Conservation (phyloP, 2,329 filamentous ascomycete species). For the Erysiphe pulchra region DNA sequence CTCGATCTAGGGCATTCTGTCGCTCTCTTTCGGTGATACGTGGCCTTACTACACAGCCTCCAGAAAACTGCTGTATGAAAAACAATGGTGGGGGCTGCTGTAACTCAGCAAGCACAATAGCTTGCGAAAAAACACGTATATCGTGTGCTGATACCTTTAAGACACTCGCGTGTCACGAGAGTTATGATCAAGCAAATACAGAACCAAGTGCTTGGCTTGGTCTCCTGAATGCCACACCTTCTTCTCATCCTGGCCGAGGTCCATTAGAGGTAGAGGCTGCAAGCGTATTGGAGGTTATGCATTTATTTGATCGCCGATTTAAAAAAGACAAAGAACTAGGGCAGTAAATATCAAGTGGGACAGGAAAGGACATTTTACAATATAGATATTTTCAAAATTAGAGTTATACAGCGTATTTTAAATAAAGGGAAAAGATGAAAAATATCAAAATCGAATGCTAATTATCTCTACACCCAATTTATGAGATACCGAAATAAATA, state of each 20-base stretch:
- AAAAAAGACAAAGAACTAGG: conserved; percentile 17
- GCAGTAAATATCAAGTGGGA: too few species aligned
- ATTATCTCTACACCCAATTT: too few species aligned
- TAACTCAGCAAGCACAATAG: conserved; percentile 7
- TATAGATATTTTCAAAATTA: too few species aligned
- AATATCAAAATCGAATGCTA: too few species aligned
- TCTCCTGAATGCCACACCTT: conserved; percentile 34
- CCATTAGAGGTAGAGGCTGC: conserved; percentile 61
- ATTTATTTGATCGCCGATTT: conserved; percentile 56
- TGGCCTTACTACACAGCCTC: conserved; percentile 14
- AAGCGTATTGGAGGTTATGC: conserved; percentile 65
- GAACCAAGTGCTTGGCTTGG: conserved; percentile 56
- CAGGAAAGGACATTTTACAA: too few species aligned
- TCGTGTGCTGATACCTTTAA: conserved; percentile 59
- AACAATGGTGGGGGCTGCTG: conserved; percentile 39
- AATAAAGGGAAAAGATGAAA: too few species aligned
- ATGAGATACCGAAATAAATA: too few species aligned
- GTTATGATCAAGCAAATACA: conserved; percentile 47
- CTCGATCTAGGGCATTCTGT: conserved; percentile 61
- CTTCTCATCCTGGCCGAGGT: conserved; percentile 16
- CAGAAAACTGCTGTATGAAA: conserved; percentile 35
- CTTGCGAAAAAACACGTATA: conserved; percentile 21
- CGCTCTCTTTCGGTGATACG: conserved; percentile 45
- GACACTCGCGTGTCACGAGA: conserved; percentile 49
- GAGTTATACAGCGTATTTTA: too few species aligned